Evolutionary conservation across 73 alveolate genomes (phyloP), one percentile per base, ranked within the genome.

Genomic region (Paraurostyla sp.): DNA sequence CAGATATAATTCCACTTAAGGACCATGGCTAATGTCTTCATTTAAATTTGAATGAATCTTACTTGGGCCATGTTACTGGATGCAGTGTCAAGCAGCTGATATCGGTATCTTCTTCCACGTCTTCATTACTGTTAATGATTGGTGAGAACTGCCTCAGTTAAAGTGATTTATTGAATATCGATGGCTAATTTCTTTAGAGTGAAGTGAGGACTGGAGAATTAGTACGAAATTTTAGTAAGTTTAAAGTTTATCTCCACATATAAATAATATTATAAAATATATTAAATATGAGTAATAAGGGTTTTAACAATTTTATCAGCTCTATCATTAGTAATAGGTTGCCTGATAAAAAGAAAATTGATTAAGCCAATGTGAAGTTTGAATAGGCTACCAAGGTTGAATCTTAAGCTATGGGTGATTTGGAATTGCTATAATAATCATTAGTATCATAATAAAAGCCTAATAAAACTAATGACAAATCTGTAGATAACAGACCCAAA

Each of bases 11-110:
- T 96, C 99, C 30, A 89, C 58, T 29, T 88, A 87, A 16, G 97
- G 96, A 13, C 98, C 99, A 43, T 91, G 91, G 52, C 95, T 89
- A 71, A n/a, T 13, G 11, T 80, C n/a, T n/a, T n/a, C n/a, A n/a
- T n/a, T n/a, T n/a, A n/a, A n/a, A n/a, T n/a, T n/a, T n/a, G n/a
- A n/a, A n/a, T n/a, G n/a, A n/a, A n/a, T n/a, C 71, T 52, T 78
- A 57, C 69, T 81, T 81, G 18, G 95, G 95, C 80, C 80, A 50
- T 29, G 71, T 71, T 7, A 90, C 75, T 18, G 93, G 93, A 56
- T 87, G 93, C 0, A 87, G 85, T 15, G 83, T 57, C 85, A 87
- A 20, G 45, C 93, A 87, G 38, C 58, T 36, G 0, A 49, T 52
- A 9, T 29, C 30, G 29, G 23, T 22, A 40, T 85, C 88, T 20